A percentile compares a stretch with the other conserved stretches of the same genome.
Conservation (phyloP, 2,329 filamentous ascomycete genomes). For the Fusarium liriodendri region DNA sequence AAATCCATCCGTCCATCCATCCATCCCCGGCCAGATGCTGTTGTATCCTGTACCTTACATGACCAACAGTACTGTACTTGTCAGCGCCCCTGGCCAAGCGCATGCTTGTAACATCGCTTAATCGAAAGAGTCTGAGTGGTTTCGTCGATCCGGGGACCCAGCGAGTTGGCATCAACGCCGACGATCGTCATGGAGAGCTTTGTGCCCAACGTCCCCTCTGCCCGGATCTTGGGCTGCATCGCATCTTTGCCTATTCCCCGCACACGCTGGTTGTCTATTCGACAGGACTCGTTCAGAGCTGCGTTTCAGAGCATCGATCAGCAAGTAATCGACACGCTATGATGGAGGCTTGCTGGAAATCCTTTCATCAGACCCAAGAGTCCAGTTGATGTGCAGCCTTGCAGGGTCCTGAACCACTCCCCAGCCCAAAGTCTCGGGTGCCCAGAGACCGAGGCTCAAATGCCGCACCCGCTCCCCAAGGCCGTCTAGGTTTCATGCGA, state of each 20-base stretch:
- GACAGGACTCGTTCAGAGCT: not conserved
- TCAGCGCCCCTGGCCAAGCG: slow-evolving; percentile 10
- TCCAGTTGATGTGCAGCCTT: not conserved
- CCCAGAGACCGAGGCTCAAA: not conserved
- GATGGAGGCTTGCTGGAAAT: not conserved
- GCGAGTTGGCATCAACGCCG: slow-evolving; percentile 18
- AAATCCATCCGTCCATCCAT: slow-evolving; percentile 8
- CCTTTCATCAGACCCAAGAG: not conserved
- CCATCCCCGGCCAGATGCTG: not conserved
- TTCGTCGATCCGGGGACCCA: slow-evolving; percentile 25
- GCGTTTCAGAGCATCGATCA: slow-evolving; percentile 20
- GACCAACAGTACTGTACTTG: slow-evolving; percentile 4
- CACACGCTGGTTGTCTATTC: slow-evolving; percentile 4
- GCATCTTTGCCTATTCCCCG: slow-evolving; percentile 21
- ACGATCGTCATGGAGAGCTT: slow-evolving; percentile 19
- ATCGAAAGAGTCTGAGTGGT: slow-evolving; percentile 15
- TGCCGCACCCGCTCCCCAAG: not conserved
- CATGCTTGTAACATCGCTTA: slow-evolving; percentile 33
- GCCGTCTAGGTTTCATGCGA: not conserved
- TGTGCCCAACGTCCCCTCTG: slow-evolving; percentile 39
- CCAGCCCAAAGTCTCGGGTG: not conserved
- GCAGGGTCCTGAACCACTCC: not conserved
- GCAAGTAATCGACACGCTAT: slow-evolving; percentile 2
- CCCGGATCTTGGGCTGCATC: slow-evolving; percentile 14
- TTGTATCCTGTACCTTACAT: slow-evolving; percentile 23